Evolutionary conservation across 2,329 filamentous ascomycete species (phyloP).

Genomic region (Dothidotthia symphoricarpi): DNA sequence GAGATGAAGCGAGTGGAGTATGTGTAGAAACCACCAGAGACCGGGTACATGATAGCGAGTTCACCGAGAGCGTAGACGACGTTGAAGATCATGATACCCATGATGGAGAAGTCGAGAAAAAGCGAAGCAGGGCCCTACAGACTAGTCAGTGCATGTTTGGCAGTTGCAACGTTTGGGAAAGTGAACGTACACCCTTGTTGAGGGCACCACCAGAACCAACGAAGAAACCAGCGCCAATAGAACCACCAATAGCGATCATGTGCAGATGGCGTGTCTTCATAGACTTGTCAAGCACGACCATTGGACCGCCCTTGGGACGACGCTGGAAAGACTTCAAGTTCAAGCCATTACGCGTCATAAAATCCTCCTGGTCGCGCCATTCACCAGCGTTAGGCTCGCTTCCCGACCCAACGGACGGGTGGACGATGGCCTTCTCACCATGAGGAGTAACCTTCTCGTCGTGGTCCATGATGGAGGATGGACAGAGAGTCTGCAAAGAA

Average conservation of each 20-base stretch:
- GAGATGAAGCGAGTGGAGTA: conserved; percentile 52
- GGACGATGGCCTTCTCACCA: conserved; percentile 29
- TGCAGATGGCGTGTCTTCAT: conserved; percentile 60
- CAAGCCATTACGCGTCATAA: conserved; percentile 39
- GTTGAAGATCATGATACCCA: conserved; percentile 43
- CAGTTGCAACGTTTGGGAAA: not conserved
- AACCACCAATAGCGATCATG: conserved; percentile 84
- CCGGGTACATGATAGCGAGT: conserved; percentile 62
- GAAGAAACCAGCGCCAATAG: conserved; percentile 63
- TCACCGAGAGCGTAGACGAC: conserved; percentile 50
- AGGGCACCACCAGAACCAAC: conserved; percentile 59
- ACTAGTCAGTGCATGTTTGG: conserved; percentile 5
- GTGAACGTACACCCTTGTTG: conserved; percentile 49
- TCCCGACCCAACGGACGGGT: conserved; percentile 14
- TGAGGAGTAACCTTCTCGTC: conserved; percentile 18
- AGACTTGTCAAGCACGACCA: conserved; percentile 38
- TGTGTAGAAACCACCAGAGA: conserved; percentile 53
- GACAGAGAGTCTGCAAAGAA: conserved; percentile 9
- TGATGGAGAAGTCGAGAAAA: conserved; percentile 43
- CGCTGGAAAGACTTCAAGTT: conserved; percentile 38
- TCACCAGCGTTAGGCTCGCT: conserved; percentile 13
- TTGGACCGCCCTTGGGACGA: conserved; percentile 23
- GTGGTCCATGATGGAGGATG: conserved; percentile 27
- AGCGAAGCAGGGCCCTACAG: conserved; percentile 31
- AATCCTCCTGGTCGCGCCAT: conserved; percentile 35